Evolutionary conservation across 2,329 filamentous ascomycete genomes (phyloP), one percentile per base, ranked within the genome.

Genomic region (Aspergillus ustus): DNA sequence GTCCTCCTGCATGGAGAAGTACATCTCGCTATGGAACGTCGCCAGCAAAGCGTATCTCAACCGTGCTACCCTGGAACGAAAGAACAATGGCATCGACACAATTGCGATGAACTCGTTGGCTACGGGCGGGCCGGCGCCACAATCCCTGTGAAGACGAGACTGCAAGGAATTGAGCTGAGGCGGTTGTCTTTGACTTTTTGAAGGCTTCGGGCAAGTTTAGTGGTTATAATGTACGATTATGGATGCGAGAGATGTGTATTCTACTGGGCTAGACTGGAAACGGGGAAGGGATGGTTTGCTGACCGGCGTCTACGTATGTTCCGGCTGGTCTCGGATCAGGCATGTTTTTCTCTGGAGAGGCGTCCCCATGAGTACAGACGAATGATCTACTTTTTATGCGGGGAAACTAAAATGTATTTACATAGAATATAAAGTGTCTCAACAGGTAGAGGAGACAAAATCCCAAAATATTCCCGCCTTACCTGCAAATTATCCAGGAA

Each of bases 1-100:
- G 72, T 91, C 85, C 20, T 83, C 85, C 63, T 94, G 91, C 82
- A 91, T 93, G 87, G 90, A 93, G 71, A 93, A 93, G 78, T 94
- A 93, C 83, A 91, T 93, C 83, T 80, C 84, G 34, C 85, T 90
- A 11, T 94, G 91, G 91, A 93, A 93, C 79, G 81, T 85, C 65
- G 88, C 91, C 72, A 90, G 88, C 80, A 77, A 83, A 52, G 83
- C 88, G 45, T 92, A 92, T 75, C 85, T 92, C 71, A 77, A 78
- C 65, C 83, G 77, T 17, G 65, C 79, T 45, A 64, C 86, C 68
- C 77, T 87, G 77, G 87, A 89, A 76, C 82, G 83, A 67, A 88
- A 89, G 80, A 80, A 66, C 61, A 70, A 70, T n/a, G 67, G 68
- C 6, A 66, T 69, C 50, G 72, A 75, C 60, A 63, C 65, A 28